A percentile compares a stretch with the other conserved stretches of the same genome.
phyloP scores from a whole-genome alignment of 2,329 filamentous ascomycete species.

The Aureobasidium namibiae region DNA sequence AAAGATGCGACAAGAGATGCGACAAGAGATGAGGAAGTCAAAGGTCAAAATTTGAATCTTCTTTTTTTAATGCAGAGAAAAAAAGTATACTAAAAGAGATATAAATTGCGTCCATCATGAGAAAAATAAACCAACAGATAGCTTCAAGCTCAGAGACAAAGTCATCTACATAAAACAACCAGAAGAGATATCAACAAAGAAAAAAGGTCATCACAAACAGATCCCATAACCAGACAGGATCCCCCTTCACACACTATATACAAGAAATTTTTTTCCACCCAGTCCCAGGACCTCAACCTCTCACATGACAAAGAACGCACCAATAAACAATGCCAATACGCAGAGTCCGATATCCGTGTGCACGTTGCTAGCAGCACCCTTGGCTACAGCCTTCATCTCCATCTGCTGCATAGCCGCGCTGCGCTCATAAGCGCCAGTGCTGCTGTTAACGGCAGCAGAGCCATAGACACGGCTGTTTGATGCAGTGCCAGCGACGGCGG shows the following conservation, averaged over 20 bases:
- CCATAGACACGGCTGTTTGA: not conserved
- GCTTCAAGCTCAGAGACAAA: not conserved
- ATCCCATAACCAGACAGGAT: not conserved
- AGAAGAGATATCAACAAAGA: not conserved
- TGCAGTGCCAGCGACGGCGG: not conserved
- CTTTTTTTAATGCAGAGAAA: too few relatives aligned
- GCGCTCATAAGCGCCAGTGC: not conserved
- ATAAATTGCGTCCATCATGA: too few relatives aligned
- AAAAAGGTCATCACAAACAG: not conserved
- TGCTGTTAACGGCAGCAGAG: not conserved
- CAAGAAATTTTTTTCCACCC: not conserved
- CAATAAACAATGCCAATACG: not conserved
- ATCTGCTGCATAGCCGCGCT: not conserved
- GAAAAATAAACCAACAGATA: too few relatives aligned
- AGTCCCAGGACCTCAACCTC: too few relatives aligned
- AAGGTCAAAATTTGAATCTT: too few relatives aligned
- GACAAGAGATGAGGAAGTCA: too few relatives aligned
- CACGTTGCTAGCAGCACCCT: not conserved
- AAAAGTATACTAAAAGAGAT: too few relatives aligned
- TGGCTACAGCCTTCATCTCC: not conserved
- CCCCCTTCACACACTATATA: not conserved
- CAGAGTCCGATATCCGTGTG: constrained; percentile 1
- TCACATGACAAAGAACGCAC: constrained; percentile 6
- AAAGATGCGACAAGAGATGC: too few relatives aligned
- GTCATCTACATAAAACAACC: not conserved